Conservation (phyloP, 345 rosid genomes). For the Aurinia saxatilis region DNA sequence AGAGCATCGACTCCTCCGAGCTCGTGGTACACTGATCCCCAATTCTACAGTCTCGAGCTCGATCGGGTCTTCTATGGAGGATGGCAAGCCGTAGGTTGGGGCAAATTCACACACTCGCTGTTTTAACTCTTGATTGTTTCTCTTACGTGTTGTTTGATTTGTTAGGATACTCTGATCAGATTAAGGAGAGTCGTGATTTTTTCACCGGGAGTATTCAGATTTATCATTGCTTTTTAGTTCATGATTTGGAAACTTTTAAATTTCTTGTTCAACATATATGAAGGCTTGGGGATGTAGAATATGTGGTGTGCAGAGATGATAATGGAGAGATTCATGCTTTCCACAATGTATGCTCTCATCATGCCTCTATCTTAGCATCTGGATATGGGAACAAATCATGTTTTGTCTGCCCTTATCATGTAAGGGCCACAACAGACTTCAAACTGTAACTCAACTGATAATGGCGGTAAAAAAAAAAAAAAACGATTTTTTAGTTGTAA, state of each 20-base stretch:
- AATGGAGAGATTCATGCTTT: constrained; percentile 57
- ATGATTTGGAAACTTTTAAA: not conserved
- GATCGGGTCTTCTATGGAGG: constrained; percentile 66
- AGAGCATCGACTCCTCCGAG: constrained; percentile 72
- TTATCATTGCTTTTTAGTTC: not conserved
- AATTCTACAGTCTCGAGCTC: constrained; percentile 51
- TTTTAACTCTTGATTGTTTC: not conserved
- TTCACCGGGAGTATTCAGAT: constrained; percentile 56
- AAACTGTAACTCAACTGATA: not conserved
- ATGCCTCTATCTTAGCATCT: constrained; percentile 72
- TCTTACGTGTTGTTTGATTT: not conserved
- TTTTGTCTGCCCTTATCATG: constrained; percentile 92
- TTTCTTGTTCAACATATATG: constrained; percentile 9
- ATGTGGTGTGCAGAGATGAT: constrained; percentile 70
- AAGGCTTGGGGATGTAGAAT: constrained; percentile 77
- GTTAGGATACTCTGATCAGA: constrained; percentile 64
- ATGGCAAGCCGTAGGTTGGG: constrained; percentile 78
- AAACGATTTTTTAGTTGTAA: too few species aligned
- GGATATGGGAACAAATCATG: constrained; percentile 74
- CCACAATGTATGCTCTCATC: constrained; percentile 94
- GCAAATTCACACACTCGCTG: not conserved
- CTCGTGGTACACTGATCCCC: constrained; percentile 76
- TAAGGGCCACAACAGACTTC: constrained; percentile 17
- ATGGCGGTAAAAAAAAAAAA: too few species aligned
- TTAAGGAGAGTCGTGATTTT: constrained; percentile 54